Evolutionary conservation across 1,139 yeast genomes (phyloP).

Genomic region (Zygosaccharomyces sapae): DNA sequence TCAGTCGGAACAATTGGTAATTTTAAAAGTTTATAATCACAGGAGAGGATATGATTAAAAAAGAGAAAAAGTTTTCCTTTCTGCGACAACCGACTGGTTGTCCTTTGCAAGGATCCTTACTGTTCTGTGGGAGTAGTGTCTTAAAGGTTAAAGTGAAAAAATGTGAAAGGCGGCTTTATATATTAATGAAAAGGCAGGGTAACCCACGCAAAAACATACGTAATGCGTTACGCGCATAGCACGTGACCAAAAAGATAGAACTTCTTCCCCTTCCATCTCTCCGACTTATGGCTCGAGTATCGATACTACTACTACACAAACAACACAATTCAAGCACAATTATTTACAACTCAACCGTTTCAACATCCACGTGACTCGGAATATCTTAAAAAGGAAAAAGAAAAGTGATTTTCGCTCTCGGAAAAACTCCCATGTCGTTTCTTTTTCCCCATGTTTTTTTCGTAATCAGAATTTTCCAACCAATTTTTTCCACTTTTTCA

Average conservation of each 20-base stretch:
- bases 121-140: neutral
- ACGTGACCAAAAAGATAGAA: too few species aligned
- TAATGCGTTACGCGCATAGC: too few species aligned
- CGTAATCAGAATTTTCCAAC: neutral
- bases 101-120: neutral
- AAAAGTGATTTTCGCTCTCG: neutral
- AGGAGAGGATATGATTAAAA: constrained; percentile 11
- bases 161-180: neutral
- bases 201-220: neutral
- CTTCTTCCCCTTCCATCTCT: too few species aligned
- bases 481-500: neutral
- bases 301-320: too few species aligned
- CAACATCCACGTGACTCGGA: neutral
- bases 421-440: neutral
- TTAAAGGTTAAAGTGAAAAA: neutral
- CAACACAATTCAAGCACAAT: too few species aligned
- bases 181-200: neutral
- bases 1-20: constrained; percentile 42
- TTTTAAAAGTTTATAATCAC: constrained; percentile 28
- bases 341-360: too few species aligned
- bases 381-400: neutral
- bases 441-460: neutral
- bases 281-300: too few species aligned
- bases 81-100: constrained; percentile 18
- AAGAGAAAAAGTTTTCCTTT: constrained; percentile 9